Base-by-base conservation (phyloP, 2,329 filamentous ascomycete species). In the Nemania abortiva region DNA sequence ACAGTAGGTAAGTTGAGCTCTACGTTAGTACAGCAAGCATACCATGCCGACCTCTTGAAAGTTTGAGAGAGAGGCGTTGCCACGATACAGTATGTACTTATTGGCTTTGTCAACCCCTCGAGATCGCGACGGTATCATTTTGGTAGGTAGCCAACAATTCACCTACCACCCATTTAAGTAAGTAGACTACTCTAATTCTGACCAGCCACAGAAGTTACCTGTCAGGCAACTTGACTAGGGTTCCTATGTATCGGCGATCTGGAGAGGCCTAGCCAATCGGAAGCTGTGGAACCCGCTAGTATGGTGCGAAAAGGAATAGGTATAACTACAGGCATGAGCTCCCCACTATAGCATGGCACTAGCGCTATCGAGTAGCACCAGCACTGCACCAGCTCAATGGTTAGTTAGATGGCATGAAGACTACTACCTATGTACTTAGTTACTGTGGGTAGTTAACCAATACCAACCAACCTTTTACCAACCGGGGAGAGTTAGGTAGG, bases 391-490 rank as follows among this genome's bases (percentile, higher is more conserved):
- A 53, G 50, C 22, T 53, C 50, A 31, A 24, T 53, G 50, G 49
- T 52, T 22, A 22, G 47, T 37, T 13, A 15, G 22, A 52, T 69
- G 62, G 66, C 66, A 69, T 58, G 66, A 69, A 18, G 22, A 29
- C n/a, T n/a, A n/a, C n/a, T n/a, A n/a, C n/a, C n/a, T n/a, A n/a
- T n/a, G n/a, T n/a, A n/a, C n/a, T n/a, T n/a, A n/a, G n/a, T n/a
- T n/a, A n/a, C n/a, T n/a, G n/a, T n/a, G n/a, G n/a, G n/a, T n/a
- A 31, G 24, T n/a, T 24, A 45, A 29, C 64, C 68, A 70, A 70
- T 70, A 37, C 59, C 55, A 24, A 49, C 49, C 31, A 22, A 37
- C 29, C 50, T 55, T 63, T 67, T 70, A 59, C 58, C 59, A 67
- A 70, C 58, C 61, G 34, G 27, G 15, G 22, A 47, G 1, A 39